Percentiles rank a stretch among this genome's conserved stretches.
These are phyloP conservation scores for Cerioporus squamosus DNA, from an alignment of 1,284 basidiomycete species.

Conservation along the genomic window DNA sequence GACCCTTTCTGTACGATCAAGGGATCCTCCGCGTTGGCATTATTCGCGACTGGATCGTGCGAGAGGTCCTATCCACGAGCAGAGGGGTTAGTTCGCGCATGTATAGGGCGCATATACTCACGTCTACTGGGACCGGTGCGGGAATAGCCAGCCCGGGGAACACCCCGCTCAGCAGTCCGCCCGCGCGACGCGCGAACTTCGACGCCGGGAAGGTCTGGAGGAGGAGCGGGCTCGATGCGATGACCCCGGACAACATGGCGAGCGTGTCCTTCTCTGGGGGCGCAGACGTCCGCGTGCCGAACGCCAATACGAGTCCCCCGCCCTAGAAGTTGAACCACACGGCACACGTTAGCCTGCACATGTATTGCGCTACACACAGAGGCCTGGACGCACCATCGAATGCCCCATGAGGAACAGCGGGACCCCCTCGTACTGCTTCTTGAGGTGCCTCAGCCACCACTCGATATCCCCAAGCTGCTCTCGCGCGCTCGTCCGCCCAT, in stretches of 20 bases:
- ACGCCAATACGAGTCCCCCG: slow-evolving; percentile 67
- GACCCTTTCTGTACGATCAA: slow-evolving; percentile 66
- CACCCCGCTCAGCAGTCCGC: slow-evolving; percentile 50
- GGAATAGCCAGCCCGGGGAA: slow-evolving; percentile 63
- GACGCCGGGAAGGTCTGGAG: slow-evolving; percentile 62
- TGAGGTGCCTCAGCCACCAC: slow-evolving; percentile 64
- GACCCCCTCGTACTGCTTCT: slow-evolving; percentile 46
- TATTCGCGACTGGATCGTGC: slow-evolving; percentile 62
- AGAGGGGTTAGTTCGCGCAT: neutral
- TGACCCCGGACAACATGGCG: slow-evolving; percentile 62
- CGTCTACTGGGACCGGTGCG: slow-evolving; percentile 59
- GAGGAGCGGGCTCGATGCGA: slow-evolving; percentile 73
- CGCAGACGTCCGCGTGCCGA: slow-evolving; percentile 49
- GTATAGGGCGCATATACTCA: slow-evolving; percentile 36
- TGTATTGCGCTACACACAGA: neutral
- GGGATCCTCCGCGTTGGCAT: slow-evolving; percentile 68
- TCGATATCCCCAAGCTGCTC: slow-evolving; percentile 74
- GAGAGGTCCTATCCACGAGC: slow-evolving; percentile 58
- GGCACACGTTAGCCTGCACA: neutral
- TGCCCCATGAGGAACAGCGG: slow-evolving; percentile 82
- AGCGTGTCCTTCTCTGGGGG: slow-evolving; percentile 46
- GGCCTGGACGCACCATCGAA: slow-evolving; percentile 69
- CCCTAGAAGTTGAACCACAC: too few relatives aligned
- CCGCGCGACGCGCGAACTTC: slow-evolving; percentile 55
- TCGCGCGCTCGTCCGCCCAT: slow-evolving; percentile 72